These are phyloP conservation scores for Yarrowia porcina DNA, from an alignment of 805 yeast species.

Conservation along the genomic window DNA sequence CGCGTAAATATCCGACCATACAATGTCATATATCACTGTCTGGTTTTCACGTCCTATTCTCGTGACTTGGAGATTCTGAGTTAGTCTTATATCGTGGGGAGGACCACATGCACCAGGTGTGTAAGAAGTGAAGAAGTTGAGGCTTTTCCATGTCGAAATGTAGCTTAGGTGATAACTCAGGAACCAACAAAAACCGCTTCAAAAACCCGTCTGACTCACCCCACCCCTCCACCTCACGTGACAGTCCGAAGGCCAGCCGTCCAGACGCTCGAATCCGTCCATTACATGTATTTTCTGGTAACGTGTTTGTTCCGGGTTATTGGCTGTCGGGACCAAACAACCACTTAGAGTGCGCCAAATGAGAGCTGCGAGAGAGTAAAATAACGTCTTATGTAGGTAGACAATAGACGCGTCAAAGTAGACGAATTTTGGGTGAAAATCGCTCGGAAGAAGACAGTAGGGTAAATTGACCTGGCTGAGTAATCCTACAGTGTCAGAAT, in stretches of 20 bases:
- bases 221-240: neutral
- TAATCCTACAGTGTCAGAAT: neutral
- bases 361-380: neutral
- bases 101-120: neutral
- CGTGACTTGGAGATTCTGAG: neutral
- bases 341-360: conserved; percentile 12
- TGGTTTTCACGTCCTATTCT: neutral
- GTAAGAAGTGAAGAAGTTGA: neutral
- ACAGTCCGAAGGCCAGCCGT: neutral
- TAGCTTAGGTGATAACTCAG: too few species aligned
- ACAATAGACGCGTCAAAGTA: neutral
- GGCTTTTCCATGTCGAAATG: neutral
- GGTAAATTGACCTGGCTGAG: neutral
- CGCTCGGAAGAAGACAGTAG: neutral
- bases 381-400: neutral
- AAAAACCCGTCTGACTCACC: too few species aligned
- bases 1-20: neutral
- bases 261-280: neutral
- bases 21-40: neutral
- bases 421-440: neutral
- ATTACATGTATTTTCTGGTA: neutral
- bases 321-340: neutral
- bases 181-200: too few species aligned
- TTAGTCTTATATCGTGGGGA: too few species aligned
- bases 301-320: conserved; percentile 5